phyloP scores from a whole-genome alignment of 768 basidiomycete species.

The Cubamyces sp. region DNA sequence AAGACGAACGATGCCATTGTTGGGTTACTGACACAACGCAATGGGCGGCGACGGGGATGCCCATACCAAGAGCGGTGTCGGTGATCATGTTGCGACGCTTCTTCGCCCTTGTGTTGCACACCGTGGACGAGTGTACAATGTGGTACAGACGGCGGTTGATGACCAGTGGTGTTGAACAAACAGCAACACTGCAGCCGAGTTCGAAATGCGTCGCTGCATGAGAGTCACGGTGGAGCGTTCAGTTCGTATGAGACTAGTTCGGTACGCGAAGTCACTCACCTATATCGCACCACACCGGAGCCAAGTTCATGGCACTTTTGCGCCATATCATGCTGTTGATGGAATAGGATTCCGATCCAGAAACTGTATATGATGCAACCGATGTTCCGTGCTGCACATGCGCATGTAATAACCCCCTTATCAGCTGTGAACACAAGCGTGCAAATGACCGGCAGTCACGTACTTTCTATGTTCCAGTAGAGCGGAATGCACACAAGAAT shows the following conservation, averaged over 20 bases:
- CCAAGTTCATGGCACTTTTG: slow-evolving; percentile 51
- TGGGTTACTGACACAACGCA: slow-evolving; percentile 32
- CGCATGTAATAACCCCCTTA: neutral
- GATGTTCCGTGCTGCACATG: slow-evolving; percentile 58
- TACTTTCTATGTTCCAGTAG: slow-evolving; percentile 59
- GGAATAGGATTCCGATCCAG: slow-evolving; percentile 62
- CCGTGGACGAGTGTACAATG: slow-evolving; percentile 41
- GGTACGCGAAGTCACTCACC: slow-evolving; percentile 40
- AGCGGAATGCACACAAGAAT: slow-evolving; percentile 53
- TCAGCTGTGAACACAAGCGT: neutral
- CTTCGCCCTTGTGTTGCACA: slow-evolving; percentile 35
- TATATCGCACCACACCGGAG: slow-evolving; percentile 60
- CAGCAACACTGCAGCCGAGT: slow-evolving; percentile 39
- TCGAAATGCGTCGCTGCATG: slow-evolving; percentile 43
- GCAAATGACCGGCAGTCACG: slow-evolving; percentile 4
- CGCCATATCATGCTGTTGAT: slow-evolving; percentile 76
- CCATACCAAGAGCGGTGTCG: slow-evolving; percentile 39
- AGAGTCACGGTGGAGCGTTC: neutral
- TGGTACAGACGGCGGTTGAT: slow-evolving; percentile 54
- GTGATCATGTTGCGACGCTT: slow-evolving; percentile 36
- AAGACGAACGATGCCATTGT: neutral
- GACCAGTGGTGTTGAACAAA: slow-evolving; percentile 46
- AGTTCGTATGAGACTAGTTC: neutral
- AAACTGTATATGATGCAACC: slow-evolving; percentile 75
- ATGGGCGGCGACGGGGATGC: slow-evolving; percentile 38